Percentiles rank a stretch among this genome's conserved stretches.
These are phyloP conservation scores for Eucalyptus cloeziana DNA, from an alignment of 345 rosid species.

Conservation along the genomic window DNA sequence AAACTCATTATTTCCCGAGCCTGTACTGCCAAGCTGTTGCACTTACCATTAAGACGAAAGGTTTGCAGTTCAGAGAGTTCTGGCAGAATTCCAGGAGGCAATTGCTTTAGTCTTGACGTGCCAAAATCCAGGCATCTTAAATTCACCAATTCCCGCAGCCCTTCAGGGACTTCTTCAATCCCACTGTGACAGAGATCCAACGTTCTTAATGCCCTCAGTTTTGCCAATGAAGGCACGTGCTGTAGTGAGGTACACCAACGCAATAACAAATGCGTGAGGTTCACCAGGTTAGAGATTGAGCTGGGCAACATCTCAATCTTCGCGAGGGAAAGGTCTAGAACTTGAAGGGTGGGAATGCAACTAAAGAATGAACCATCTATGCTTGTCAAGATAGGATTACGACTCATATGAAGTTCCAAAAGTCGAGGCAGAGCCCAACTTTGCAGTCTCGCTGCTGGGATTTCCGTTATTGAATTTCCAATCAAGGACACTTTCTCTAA, in stretches of 20 bases:
- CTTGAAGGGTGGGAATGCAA: not conserved
- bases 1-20: not conserved
- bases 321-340: not conserved
- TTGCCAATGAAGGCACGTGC: not conserved
- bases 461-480: fast-evolving
- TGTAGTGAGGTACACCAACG: not conserved
- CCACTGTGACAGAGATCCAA: not conserved
- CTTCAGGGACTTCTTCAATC: not conserved
- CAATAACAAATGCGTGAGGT: not conserved
- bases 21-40: no score
- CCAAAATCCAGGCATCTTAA: not conserved
- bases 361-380: not conserved
- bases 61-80: not conserved
- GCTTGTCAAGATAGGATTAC: fast-evolving
- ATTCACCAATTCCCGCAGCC: not conserved
- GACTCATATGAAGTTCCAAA: not conserved
- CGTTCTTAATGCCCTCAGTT: not conserved
- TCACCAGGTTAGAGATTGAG: not conserved
- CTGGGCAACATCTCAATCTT: not conserved
- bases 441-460: not conserved
- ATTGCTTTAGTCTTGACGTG: not conserved
- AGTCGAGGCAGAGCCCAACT: not conserved
- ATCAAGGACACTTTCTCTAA: not conserved
- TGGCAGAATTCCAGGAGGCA: not conserved
- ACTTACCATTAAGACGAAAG: fast-evolving